Conservation (phyloP, 257 asterid genomes). For the Ballota nigra region DNA sequence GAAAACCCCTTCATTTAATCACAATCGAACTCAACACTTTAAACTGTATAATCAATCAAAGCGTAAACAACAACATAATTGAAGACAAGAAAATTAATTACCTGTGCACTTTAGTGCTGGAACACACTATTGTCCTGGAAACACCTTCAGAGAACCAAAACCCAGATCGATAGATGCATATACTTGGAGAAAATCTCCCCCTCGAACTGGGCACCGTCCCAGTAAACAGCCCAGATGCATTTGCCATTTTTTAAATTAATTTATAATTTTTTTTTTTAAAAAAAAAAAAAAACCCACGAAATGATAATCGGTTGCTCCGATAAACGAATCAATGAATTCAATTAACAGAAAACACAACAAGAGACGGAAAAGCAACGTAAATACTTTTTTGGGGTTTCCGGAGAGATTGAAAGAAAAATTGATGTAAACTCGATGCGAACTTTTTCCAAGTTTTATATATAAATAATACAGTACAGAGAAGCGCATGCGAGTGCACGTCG, state of each 20-base stretch:
- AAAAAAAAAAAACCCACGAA: background rate
- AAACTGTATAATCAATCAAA: background rate
- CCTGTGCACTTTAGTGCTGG: constrained; percentile 62
- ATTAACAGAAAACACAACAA: background rate
- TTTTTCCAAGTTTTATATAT: background rate
- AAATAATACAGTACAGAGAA: background rate
- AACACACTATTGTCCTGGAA: constrained; percentile 44
- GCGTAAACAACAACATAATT: background rate
- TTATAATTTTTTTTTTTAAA: background rate
- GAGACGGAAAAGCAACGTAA: background rate
- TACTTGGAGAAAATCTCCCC: constrained; percentile 42
- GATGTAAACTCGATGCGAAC: constrained; percentile 24
- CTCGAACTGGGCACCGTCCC: constrained; percentile 40
- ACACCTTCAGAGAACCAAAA: constrained; percentile 38
- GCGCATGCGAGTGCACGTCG: constrained; percentile 33
- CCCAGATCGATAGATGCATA: constrained; percentile 53
- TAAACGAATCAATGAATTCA: constrained; percentile 9
- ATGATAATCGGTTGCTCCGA: background rate
- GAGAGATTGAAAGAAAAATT: background rate
- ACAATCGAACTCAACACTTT: background rate
- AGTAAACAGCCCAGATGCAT: constrained; percentile 56
- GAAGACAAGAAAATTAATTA: background rate
- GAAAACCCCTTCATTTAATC: background rate
- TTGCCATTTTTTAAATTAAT: constrained; percentile 39
- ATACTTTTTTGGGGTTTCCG: constrained; percentile 27